Conservation (phyloP, 768 basidiomycete species). For the Psilocybe cubensis region DNA sequence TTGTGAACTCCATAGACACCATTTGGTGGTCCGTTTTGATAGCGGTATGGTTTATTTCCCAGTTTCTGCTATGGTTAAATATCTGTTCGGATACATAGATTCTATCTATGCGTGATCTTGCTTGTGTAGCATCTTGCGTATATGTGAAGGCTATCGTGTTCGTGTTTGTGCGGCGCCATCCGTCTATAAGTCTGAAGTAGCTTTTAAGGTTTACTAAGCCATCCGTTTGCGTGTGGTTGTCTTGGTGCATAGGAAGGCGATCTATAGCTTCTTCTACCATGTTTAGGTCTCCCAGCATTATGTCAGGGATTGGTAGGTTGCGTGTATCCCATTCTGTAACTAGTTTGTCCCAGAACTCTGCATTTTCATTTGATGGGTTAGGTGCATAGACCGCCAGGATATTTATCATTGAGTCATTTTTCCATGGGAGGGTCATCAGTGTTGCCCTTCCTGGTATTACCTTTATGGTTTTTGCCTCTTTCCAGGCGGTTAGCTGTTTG, state of each 20-base stretch:
- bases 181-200: slow-evolving; percentile 24
- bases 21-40: slow-evolving; percentile 36
- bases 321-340: neutral
- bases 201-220: slow-evolving; percentile 26
- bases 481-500: slow-evolving; percentile 22
- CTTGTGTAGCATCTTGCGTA: slow-evolving; percentile 12
- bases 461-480: neutral
- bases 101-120: slow-evolving; percentile 37
- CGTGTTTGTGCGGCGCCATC: slow-evolving; percentile 34
- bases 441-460: slow-evolving; percentile 33
- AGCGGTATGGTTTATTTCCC: slow-evolving; percentile 23
- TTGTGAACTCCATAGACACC: slow-evolving; percentile 24
- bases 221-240: slow-evolving; percentile 7
- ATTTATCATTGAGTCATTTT: slow-evolving; percentile 16
- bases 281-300: slow-evolving; percentile 47
- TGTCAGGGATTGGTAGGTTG: slow-evolving; percentile 23
- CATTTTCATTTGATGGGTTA: slow-evolving; percentile 18
- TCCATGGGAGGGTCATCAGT: slow-evolving; percentile 16
- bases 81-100: slow-evolving; percentile 30
- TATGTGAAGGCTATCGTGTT: slow-evolving; percentile 28
- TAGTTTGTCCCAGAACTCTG: slow-evolving; percentile 8
- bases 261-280: slow-evolving; percentile 42
- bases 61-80: slow-evolving; percentile 18
- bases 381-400: slow-evolving; percentile 40
- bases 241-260: slow-evolving; percentile 27